Evolutionary conservation across 441 rosid genomes (phyloP), one percentile per base, ranked within the genome.

Genomic region (Populus hybrid): DNA sequence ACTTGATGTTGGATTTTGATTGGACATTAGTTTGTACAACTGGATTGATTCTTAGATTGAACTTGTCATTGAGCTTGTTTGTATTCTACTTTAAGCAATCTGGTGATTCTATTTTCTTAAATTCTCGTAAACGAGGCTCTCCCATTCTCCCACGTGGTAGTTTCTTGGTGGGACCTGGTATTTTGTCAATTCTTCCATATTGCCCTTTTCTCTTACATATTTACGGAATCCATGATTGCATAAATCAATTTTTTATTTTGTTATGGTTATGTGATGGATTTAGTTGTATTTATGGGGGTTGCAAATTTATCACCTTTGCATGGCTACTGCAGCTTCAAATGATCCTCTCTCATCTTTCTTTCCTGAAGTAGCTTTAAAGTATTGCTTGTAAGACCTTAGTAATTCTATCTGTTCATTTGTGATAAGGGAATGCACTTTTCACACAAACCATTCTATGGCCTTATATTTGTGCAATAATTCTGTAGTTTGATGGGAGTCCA

Each of bases 1-100:
- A 18, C 61, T 53, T 53, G 69, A 11, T 77, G 68, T 70, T 46
- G 36, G 38, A 14, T 35, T 46, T 28, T 69, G 34, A 4, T 38
- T 32, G 36, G 24, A 32, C 32, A 8, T 66, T 34, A 68, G 23
- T 67, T 30, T 30, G 32, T 34, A 53, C 26, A 57, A 35, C 36
- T 71, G 79, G 71, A 71, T 67, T 71, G 32, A 67, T 26, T 36
- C 65, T 64, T 63, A 71, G 38, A 61, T 35, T 36, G 20, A 70
- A 32, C 6, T 46, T 78, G 46, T 72, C 16, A 26, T 11, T 18
- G 20, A 77, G 61, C 32, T 14, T 59, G 40, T 23, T 8, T 40
- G 5, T 8, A 68, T 30, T 46, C 16, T 71, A 46, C 30, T 24
- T 42, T 5, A 46, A 72, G 28, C 4, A 50, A 35, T 34, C 11